Evolutionary conservation across 495 filamentous ascomycete genomes (phyloP).

Genomic region (Tuber microsphaerosporum): DNA sequence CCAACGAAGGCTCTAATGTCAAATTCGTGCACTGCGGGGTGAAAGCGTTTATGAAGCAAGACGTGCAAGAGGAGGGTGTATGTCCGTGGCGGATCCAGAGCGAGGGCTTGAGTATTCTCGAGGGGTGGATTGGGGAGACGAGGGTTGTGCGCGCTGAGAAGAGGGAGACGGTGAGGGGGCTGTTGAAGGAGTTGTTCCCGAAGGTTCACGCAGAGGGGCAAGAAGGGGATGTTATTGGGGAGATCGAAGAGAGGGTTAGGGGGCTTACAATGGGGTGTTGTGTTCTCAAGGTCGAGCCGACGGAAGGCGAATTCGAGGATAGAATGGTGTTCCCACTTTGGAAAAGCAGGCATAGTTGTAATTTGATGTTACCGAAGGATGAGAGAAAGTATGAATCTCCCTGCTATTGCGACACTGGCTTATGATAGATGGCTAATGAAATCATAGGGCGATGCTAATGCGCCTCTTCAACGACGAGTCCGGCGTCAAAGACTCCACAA

Average conservation of each 20-base stretch:
- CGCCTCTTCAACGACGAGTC: constrained; percentile 80
- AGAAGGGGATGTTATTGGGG: constrained; percentile 73
- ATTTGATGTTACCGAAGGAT: constrained; percentile 96
- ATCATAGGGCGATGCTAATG: constrained; percentile 67
- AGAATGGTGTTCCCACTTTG: constrained; percentile 82
- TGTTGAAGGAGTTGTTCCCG: constrained; percentile 93
- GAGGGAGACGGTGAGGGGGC: constrained; percentile 64
- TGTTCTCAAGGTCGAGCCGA: constrained; percentile 65
- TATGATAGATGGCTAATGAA: neutral
- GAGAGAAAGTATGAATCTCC: constrained; percentile 54
- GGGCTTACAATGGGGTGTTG: constrained; percentile 85
- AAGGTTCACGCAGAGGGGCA: constrained; percentile 79
- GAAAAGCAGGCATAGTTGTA: constrained; percentile 77
- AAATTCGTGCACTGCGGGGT: constrained; percentile 95
- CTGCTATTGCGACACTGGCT: neutral
- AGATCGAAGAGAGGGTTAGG: constrained; percentile 77
- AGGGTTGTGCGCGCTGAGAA: constrained; percentile 66
- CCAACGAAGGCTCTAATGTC: constrained; percentile 80
- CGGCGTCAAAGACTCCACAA: constrained; percentile 57
- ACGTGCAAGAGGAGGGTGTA: constrained; percentile 72
- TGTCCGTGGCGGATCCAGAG: constrained; percentile 93
- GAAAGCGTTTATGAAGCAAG: constrained; percentile 97
- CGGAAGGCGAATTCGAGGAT: constrained; percentile 66
- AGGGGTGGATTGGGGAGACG: constrained; percentile 75
- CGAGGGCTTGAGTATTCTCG: constrained; percentile 79